phyloP scores from a whole-genome alignment of 2,329 filamentous ascomycete genomes.

The Amauroascus niger region DNA sequence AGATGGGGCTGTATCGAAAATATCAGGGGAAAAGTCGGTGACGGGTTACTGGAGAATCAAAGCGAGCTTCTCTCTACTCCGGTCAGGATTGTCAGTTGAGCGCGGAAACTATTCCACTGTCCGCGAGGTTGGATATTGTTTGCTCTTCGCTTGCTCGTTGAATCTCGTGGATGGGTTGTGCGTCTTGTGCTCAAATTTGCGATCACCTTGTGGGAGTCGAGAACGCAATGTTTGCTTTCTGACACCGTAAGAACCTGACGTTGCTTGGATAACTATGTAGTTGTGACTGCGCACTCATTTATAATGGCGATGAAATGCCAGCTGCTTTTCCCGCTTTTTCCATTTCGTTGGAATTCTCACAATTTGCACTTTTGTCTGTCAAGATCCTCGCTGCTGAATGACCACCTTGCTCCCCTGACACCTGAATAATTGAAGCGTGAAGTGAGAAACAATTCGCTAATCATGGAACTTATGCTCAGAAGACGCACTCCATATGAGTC shows the following conservation, averaged over 20 bases:
- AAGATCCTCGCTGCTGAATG: too few relatives aligned
- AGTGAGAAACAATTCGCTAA: neutral
- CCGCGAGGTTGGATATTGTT: neutral
- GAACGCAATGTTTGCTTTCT: constrained; percentile 8
- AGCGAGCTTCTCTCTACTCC: neutral
- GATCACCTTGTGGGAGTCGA: neutral
- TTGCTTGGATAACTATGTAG: neutral
- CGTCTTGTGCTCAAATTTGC: neutral
- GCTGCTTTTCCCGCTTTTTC: neutral
- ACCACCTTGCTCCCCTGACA: neutral
- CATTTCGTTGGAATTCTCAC: neutral
- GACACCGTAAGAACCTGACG: neutral
- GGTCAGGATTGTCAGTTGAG: neutral
- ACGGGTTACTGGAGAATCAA: neutral
- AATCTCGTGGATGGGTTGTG: neutral
- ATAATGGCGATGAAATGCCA: neutral
- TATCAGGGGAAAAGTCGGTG: neutral
- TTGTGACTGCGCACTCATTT: neutral
- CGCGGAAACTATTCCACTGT: neutral
- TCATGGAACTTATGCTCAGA: neutral
- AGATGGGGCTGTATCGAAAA: neutral
- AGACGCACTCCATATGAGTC: neutral
- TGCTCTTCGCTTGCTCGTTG: neutral
- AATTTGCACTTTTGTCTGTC: neutral
- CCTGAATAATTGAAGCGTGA: neutral